Evolutionary conservation across 345 rosid genomes (phyloP).

Genomic region (Lumnitzera racemosa): DNA sequence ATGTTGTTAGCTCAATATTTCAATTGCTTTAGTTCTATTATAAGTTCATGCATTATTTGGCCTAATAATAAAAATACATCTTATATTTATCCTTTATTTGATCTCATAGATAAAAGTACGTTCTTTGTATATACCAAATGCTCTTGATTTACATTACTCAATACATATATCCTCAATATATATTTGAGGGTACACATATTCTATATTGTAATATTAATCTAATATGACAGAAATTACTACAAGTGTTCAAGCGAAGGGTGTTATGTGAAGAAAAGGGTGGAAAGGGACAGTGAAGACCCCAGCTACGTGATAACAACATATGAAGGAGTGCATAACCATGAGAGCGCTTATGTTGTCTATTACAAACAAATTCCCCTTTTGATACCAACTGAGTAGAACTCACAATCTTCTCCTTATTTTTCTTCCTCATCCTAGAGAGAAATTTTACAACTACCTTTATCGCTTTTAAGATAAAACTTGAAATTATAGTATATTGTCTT

Average conservation of each 20-base stretch:
- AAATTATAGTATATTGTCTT: no score
- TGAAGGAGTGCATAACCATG: slow-evolving; percentile 77
- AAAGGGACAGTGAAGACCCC: slow-evolving; percentile 58
- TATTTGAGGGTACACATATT: no score
- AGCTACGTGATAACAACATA: slow-evolving; percentile 72
- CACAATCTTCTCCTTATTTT: not conserved
- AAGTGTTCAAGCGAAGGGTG: slow-evolving; percentile 70
- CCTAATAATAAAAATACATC: no score
- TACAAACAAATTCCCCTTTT: slow-evolving; percentile 22
- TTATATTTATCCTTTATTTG: no score
- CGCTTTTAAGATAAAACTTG: no score
- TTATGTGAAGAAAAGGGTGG: slow-evolving; percentile 77
- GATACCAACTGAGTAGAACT: not conserved
- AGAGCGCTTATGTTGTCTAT: slow-evolving; percentile 35
- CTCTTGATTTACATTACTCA: no score
- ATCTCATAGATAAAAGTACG: no score
- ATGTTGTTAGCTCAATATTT: not conserved
- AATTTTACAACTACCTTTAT: not conserved
- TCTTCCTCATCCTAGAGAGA: slow-evolving; percentile 4
- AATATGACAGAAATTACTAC: slow-evolving; percentile 57
- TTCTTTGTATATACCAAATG: no score
- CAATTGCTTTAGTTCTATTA: not conserved
- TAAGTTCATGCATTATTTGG: not conserved
- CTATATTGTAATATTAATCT: not conserved
- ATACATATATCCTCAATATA: no score